Evolutionary conservation across 192 early-diverging fungal genomes (phyloP).

Genomic region (Dissophora ornata): DNA sequence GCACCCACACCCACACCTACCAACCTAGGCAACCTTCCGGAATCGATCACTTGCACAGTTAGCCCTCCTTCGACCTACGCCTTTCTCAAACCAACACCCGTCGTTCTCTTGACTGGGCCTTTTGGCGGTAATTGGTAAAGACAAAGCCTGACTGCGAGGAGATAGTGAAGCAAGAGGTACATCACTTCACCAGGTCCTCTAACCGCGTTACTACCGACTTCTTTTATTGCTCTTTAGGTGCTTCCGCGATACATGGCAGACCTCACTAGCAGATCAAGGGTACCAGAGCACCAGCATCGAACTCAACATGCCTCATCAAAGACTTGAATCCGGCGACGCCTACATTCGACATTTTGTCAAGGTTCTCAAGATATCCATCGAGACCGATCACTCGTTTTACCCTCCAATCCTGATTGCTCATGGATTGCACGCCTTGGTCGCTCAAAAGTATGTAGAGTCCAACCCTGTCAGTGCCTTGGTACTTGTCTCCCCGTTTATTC

Average conservation of each 20-base stretch:
- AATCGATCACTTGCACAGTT: slow-evolving; percentile 32
- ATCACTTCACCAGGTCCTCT: not conserved
- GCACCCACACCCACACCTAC: slow-evolving; percentile 13
- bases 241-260: slow-evolving; percentile 54
- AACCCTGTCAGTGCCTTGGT: slow-evolving; percentile 56
- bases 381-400: slow-evolving; percentile 53
- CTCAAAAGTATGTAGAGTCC: slow-evolving; percentile 57
- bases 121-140: slow-evolving; percentile 52
- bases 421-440: slow-evolving; percentile 50
- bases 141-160: too few relatives aligned
- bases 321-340: slow-evolving; percentile 26
- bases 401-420: slow-evolving; percentile 59
- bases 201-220: not conserved
- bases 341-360: slow-evolving; percentile 43
- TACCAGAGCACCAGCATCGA: slow-evolving; percentile 53
- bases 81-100: slow-evolving; percentile 51
- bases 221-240: slow-evolving; percentile 13
- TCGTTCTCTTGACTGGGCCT: slow-evolving; percentile 45
- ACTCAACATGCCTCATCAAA: slow-evolving; percentile 26
- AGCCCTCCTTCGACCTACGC: slow-evolving; percentile 42
- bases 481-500: slow-evolving; percentile 49
- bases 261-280: slow-evolving; percentile 50
- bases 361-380: slow-evolving; percentile 45
- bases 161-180: too few relatives aligned
- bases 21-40: slow-evolving; percentile 24